phyloP scores from a whole-genome alignment of 2,329 filamentous ascomycete genomes.

The Cordyceps fumosorosea region DNA sequence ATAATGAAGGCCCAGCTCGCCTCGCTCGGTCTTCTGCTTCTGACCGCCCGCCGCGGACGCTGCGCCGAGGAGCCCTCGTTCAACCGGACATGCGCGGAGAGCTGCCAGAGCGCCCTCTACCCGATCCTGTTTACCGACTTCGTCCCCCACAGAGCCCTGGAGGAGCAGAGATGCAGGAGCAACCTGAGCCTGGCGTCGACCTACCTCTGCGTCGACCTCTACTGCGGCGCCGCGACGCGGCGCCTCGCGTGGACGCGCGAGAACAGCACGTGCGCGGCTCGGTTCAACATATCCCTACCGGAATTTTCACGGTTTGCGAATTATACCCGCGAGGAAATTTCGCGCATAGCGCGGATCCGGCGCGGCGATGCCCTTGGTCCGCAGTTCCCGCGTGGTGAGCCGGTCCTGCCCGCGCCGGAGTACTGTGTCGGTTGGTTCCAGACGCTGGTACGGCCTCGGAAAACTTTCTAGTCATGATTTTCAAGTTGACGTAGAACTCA shows the following conservation, averaged over 20 bases:
- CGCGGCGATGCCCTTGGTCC: background rate
- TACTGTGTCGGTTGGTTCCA: background rate
- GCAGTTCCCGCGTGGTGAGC: background rate
- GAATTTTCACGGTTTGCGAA: background rate
- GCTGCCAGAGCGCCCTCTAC: background rate
- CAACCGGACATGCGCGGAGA: background rate
- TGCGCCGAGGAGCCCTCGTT: background rate
- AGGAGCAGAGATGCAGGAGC: background rate
- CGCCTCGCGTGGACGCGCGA: background rate
- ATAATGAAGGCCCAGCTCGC: background rate
- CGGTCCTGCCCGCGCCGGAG: background rate
- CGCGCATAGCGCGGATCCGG: background rate
- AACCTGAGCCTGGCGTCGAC: background rate
- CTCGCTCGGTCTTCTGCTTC: background rate
- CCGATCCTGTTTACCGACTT: background rate
- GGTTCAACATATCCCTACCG: background rate
- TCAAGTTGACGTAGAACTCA: background rate
- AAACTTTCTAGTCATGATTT: background rate
- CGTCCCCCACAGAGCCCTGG: background rate
- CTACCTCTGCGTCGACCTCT: constrained; percentile 2
- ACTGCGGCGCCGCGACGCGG: background rate
- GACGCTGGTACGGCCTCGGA: background rate
- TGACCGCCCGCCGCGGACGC: background rate
- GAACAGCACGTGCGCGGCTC: background rate
- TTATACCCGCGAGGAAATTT: background rate